Base-by-base conservation (phyloP, 2,329 filamentous ascomycete genomes). In the Aspergillus fumigatus region DNA sequence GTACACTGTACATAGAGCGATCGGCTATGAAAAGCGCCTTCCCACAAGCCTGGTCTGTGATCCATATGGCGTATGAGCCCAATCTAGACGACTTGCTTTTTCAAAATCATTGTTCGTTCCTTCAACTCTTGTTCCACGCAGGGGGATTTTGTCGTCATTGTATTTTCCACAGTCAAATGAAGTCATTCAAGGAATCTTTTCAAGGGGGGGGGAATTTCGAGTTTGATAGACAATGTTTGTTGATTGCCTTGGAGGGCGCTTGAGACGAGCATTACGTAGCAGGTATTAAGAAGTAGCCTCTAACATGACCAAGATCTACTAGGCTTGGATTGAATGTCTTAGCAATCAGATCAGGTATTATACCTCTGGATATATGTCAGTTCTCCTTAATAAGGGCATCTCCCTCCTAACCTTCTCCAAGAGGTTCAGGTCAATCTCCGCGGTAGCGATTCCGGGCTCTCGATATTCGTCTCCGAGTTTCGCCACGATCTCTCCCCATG, bases 401-500 rank as follows among this genome's bases (percentile, higher is more conserved):
- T 83, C 79, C 60, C 69, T 79, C 62, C 81, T 79, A 6, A 83
- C 74, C 66, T 79, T 83, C 55, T 79, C 72, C 53, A 84, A 65
- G 32, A 77, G 71, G 25, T 76, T 75, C 8, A 84, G 64, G 71
- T 86, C 81, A 56, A 86, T 77, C 62, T 85, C 80, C 2, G 81
- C 79, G 38, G 76, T 70, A 3, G 75, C 75, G 60, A 82, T 76
- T 51, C 79, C 74, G 6, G 79, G 75, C 53, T 79, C 76, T 29
- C 70, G 62, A 40, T 68, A 66, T 23, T 74, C 73, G n/a, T 79
- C 77, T 58, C 75, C 68, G 87, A 80, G 79, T 67, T 88, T 81
- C 3, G 87, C 81, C 43, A 90, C 69, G 1, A 97, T 82, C 55
- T 84, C 81, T 0, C 93, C 93, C 91, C 92, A 96, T 0, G 93